Conservation (phyloP, 192 early-diverging fungal species). For the Spinellus fusiger region DNA sequence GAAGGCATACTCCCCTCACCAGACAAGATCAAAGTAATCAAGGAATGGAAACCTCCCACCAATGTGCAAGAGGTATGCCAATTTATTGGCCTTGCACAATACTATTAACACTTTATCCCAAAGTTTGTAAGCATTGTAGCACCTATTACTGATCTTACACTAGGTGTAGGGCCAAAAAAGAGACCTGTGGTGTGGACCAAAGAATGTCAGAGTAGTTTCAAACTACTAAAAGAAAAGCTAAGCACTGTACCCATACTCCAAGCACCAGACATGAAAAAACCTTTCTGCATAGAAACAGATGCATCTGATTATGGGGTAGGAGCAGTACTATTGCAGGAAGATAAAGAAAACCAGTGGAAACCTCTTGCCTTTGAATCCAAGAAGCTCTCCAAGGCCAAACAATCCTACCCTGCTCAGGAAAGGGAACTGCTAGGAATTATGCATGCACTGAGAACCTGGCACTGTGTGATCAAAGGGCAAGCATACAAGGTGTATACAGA, state of each 20-base stretch:
- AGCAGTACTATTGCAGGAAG: background rate
- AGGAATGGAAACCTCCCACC: constrained; percentile 13
- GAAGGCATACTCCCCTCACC: constrained; percentile 21
- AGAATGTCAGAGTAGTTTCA: background rate
- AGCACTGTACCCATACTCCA: background rate
- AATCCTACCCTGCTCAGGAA: constrained; percentile 19
- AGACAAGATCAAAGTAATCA: constrained; percentile 17
- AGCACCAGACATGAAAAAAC: constrained; percentile 1
- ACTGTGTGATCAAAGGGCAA: constrained; percentile 1
- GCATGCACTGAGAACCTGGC: constrained; percentile 4
- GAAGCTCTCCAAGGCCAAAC: constrained; percentile 21
- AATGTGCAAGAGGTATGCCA: constrained; percentile 11
- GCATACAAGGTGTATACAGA: constrained; percentile 1
- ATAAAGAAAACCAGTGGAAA: background rate
- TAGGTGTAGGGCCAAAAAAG: background rate
- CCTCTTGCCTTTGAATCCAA: constrained; percentile 30
- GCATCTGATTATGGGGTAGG: constrained; percentile 3
- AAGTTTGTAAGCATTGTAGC: constrained; percentile 10
- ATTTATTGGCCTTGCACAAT: constrained; percentile 22
- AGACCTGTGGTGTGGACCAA: background rate
- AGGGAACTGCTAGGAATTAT: constrained; percentile 5
- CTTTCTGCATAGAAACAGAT: constrained; percentile 2
- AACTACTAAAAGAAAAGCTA: background rate
- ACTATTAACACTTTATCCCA: constrained; percentile 18
- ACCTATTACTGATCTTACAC: constrained; percentile 10